phyloP scores from a whole-genome alignment of 139 green algal species.

The Parachlorella kessleri region DNA sequence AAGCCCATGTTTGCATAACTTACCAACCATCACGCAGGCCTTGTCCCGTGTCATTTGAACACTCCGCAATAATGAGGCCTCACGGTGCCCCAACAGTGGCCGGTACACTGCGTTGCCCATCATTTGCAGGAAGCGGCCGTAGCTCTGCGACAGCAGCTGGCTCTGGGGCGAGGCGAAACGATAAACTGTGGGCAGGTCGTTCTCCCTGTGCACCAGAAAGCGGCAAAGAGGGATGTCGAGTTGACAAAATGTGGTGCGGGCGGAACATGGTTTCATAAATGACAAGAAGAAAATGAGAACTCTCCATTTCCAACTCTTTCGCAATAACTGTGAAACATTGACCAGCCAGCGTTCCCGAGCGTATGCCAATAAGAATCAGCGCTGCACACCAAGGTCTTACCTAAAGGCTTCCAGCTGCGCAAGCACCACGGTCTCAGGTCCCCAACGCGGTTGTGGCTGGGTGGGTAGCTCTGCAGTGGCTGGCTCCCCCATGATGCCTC shows the following conservation, averaged over 20 bases:
- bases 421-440: slow-evolving; percentile 16
- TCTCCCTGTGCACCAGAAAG: not conserved
- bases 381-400: no score
- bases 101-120: not conserved
- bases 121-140: slow-evolving; percentile 9
- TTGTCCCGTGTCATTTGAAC: slow-evolving; percentile 38
- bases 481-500: slow-evolving; percentile 22
- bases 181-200: slow-evolving; percentile 8
- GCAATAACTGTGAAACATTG: no score
- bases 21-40: slow-evolving; percentile 63
- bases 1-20: not conserved
- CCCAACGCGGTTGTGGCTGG: slow-evolving; percentile 18
- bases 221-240: no score
- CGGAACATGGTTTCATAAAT: no score
- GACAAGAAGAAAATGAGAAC: no score
- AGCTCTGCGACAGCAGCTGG: not conserved
- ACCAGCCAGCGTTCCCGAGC: no score
- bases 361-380: no score
- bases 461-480: not conserved
- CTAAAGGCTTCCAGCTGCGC: slow-evolving; percentile 22
- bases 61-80: slow-evolving; percentile 3
- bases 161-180: slow-evolving; percentile 13
- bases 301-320: no score
- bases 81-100: slow-evolving; percentile 12
- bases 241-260: no score